phyloP scores from a whole-genome alignment of 2,329 filamentous ascomycete species.

The Diaporthe sp. region DNA sequence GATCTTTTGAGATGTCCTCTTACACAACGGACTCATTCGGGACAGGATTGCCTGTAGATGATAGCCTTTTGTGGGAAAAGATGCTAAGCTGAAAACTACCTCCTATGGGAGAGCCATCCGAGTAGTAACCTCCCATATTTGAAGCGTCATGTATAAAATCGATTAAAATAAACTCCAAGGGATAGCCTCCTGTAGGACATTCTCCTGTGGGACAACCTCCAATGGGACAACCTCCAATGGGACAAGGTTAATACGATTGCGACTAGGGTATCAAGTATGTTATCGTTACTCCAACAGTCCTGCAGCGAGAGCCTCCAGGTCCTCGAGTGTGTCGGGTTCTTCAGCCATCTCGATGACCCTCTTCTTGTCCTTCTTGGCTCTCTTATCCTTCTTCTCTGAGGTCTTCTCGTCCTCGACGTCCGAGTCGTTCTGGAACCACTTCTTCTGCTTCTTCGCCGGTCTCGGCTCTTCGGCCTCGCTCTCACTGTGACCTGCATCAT shows the following conservation, averaged over 20 bases:
- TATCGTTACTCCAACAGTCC: conserved; percentile 72
- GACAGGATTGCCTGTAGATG: not conserved
- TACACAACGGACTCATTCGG: not conserved
- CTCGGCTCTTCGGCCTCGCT: conserved; percentile 58
- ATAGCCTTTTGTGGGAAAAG: not conserved
- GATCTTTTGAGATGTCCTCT: not conserved
- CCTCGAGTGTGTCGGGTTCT: conserved; percentile 84
- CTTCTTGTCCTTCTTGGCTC: conserved; percentile 55
- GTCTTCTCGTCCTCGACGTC: conserved; percentile 62
- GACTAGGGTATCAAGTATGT: conserved; percentile 21
- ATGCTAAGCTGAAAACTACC: not conserved
- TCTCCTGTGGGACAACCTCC: not conserved
- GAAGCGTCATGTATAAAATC: not conserved
- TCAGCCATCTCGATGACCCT: conserved; percentile 71
- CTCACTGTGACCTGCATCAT: conserved; percentile 44
- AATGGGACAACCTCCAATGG: not conserved
- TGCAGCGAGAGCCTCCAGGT: conserved; percentile 82
- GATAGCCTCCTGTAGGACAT: not conserved
- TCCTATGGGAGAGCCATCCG: not conserved
- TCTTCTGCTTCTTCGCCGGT: conserved; percentile 78
- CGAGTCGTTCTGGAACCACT: conserved; percentile 82
- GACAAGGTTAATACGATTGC: not conserved
- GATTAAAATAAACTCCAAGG: not conserved
- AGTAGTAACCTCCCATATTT: not conserved
- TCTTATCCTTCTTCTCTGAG: conserved; percentile 59